These are phyloP conservation scores for Dryas octopetala DNA, from an alignment of 306 rosid genomes.

Conservation along the genomic window DNA sequence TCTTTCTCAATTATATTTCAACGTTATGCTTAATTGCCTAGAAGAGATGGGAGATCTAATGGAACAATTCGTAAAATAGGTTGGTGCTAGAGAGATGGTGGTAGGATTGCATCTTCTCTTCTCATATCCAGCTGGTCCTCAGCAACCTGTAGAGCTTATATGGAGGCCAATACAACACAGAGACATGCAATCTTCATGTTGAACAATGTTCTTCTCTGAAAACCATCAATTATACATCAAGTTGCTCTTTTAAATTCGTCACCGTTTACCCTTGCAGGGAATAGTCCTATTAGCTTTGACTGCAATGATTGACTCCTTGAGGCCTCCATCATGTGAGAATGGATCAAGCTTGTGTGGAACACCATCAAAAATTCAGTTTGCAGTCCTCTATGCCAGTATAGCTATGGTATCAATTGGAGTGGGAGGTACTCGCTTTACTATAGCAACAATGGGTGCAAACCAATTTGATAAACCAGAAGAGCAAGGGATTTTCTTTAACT, in stretches of 20 bases:
- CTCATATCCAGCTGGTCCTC: not conserved
- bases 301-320: constrained; percentile 30
- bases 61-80: too few relatives aligned
- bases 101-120: not conserved
- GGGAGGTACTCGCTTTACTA: constrained; percentile 48
- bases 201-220: not conserved
- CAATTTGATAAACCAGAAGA: constrained; percentile 39
- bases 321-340: constrained; percentile 31
- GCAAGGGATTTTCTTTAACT: constrained; percentile 39
- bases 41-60: too few relatives aligned
- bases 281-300: constrained; percentile 30
- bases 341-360: constrained; percentile 30
- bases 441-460: constrained; percentile 43
- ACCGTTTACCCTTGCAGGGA: constrained; percentile 31
- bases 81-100: too few relatives aligned
- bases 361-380: constrained; percentile 28
- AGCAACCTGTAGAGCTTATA: not conserved
- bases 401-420: constrained; percentile 33
- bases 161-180: not conserved
- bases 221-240: not conserved
- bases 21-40: too few relatives aligned
- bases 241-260: not conserved
- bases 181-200: not conserved
- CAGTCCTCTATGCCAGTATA: constrained; percentile 28
- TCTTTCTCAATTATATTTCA: not conserved